These are phyloP conservation scores for Cutaneotrichosporon daszewskae DNA, from an alignment of 1,284 basidiomycete genomes.

Conservation along the genomic window DNA sequence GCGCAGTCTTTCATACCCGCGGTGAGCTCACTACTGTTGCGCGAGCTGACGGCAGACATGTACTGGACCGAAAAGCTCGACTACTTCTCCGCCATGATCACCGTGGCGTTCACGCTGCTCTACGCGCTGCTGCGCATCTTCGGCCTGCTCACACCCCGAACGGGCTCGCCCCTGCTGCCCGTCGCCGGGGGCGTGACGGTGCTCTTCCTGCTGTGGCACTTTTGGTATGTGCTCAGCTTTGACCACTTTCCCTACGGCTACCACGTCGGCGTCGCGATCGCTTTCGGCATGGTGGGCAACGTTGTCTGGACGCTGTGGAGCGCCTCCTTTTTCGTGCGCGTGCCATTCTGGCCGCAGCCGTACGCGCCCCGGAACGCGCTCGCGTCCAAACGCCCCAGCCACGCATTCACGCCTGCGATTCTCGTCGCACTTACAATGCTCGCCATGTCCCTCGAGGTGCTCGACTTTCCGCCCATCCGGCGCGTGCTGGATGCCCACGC, in stretches of 20 bases:
- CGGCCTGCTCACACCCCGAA: conserved; percentile 52
- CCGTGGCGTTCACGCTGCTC: conserved; percentile 70
- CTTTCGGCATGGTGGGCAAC: conserved; percentile 64
- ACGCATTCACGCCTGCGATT: conserved; percentile 53
- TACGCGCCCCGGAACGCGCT: conserved; percentile 32
- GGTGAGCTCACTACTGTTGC: conserved; percentile 51
- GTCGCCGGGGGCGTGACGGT: conserved; percentile 26
- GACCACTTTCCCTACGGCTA: conserved; percentile 85
- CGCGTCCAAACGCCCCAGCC: conserved; percentile 21
- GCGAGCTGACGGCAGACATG: conserved; percentile 26
- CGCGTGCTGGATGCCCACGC: conserved; percentile 86
- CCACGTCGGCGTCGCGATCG: conserved; percentile 83
- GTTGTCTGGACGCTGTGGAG: conserved; percentile 76
- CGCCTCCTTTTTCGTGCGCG: conserved; percentile 51
- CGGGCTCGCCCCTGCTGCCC: conserved; percentile 19
- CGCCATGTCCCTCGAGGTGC: conserved; percentile 76
- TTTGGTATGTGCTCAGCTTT: conserved; percentile 55
- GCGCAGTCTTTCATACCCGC: conserved; percentile 83
- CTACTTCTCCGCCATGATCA: conserved; percentile 88
- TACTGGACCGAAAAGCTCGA: conserved; percentile 83
- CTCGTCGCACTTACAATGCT: conserved; percentile 67
- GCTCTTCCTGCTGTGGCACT: conserved; percentile 36
- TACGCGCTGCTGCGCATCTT: conserved; percentile 69
- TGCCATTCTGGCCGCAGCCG: conserved; percentile 28
- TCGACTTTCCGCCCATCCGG: conserved; percentile 81